Percentiles rank a stretch among this genome's conserved stretches.
phyloP scores from a whole-genome alignment of 2,329 filamentous ascomycete genomes.

The Colletotrichum destructivum region DNA sequence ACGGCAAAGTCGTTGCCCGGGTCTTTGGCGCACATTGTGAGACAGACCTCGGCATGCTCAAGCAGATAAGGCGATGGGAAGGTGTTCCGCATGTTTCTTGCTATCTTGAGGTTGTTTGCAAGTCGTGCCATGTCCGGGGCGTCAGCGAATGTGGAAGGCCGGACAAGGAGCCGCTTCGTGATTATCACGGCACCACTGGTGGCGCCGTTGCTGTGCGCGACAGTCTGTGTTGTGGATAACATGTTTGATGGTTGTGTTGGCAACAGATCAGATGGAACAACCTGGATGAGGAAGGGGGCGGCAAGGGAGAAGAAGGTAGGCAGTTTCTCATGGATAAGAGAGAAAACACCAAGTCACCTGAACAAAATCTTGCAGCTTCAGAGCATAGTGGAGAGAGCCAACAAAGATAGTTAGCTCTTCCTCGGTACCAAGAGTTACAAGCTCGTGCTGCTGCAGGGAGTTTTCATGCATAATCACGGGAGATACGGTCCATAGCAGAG shows the following conservation, averaged over 20 bases:
- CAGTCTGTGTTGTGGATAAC: conserved; percentile 14
- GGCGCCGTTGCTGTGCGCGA: conserved; percentile 5
- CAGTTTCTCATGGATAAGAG: not conserved
- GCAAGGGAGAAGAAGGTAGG: not conserved
- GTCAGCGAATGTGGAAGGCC: conserved; percentile 30
- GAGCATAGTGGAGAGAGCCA: conserved; percentile 21
- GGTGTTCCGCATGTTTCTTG: conserved; percentile 33
- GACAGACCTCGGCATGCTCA: conserved; percentile 49
- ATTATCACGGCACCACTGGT: conserved; percentile 10
- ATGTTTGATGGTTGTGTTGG: conserved; percentile 10
- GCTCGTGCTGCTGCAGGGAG: conserved; percentile 13
- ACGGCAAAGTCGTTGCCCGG: conserved; percentile 54
- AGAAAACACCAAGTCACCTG: conserved; percentile 4
- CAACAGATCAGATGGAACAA: not conserved
- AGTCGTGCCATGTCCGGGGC: conserved; percentile 35
- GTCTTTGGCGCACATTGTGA: conserved; percentile 41
- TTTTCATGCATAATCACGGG: conserved; percentile 12
- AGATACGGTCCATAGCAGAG: conserved; percentile 1
- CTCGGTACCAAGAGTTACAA: conserved; percentile 18
- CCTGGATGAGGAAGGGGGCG: not conserved
- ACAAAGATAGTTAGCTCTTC: conserved; percentile 18
- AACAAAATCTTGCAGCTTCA: conserved; percentile 20
- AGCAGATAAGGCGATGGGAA: conserved; percentile 47
- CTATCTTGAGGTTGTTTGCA: conserved; percentile 37
- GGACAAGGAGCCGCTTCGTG: conserved; percentile 28